Conservation (phyloP, 352 stramenopile genomes). For the Aphanomyces euteiches region DNA sequence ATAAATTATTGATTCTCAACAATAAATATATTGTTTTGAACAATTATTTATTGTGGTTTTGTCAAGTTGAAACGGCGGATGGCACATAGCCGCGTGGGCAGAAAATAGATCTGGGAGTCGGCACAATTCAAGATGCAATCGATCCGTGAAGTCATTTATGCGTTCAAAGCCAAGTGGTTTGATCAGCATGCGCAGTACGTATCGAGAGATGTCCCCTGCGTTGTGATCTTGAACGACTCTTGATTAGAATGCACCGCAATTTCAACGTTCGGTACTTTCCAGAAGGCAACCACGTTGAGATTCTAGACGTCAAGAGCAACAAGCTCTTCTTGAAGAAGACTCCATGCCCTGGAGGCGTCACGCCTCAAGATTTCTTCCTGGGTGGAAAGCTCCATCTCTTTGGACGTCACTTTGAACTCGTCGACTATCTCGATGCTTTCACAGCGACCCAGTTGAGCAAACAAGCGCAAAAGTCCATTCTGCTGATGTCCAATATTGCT, state of each 20-base stretch:
- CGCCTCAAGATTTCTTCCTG: conserved; percentile 74
- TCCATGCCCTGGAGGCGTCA: conserved; percentile 64
- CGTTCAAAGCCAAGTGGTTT: conserved; percentile 78
- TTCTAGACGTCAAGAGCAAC: conserved; percentile 84
- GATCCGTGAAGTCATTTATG: conserved; percentile 70
- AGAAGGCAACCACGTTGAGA: conserved; percentile 78
- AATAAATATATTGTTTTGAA: too few species aligned
- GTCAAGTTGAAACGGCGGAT: conserved; percentile 16
- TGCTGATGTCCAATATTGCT: conserved; percentile 57
- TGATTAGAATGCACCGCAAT: conserved; percentile 59
- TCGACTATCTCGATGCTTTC: conserved; percentile 78
- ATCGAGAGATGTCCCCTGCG: neutral
- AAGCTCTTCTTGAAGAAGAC: conserved; percentile 90
- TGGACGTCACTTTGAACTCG: conserved; percentile 74
- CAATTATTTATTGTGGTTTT: too few species aligned
- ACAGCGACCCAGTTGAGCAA: conserved; percentile 64
- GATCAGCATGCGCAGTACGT: conserved; percentile 67
- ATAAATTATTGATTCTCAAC: too few species aligned
- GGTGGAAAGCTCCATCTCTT: conserved; percentile 80
- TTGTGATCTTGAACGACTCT: neutral
- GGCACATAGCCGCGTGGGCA: neutral
- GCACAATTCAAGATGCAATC: conserved; percentile 45
- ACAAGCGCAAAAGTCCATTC: conserved; percentile 64
- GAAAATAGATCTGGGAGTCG: neutral
- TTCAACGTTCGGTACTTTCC: conserved; percentile 80